These are phyloP conservation scores for Coemansia sp. DNA, from an alignment of 192 early-diverging fungal genomes.

Conservation along the genomic window DNA sequence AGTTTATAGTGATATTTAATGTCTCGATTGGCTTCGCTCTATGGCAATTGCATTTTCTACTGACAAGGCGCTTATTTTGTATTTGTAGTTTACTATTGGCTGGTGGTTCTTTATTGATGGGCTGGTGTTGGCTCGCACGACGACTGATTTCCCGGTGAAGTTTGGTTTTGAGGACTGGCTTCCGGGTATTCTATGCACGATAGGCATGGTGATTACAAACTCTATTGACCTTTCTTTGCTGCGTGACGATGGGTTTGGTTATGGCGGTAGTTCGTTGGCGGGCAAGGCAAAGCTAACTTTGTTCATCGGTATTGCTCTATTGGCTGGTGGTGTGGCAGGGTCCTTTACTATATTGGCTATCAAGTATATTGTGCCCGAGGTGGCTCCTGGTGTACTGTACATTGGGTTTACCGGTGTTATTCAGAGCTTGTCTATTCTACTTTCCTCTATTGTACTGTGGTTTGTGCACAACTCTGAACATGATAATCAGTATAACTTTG, in stretches of 20 bases:
- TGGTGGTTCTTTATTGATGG: slow-evolving; percentile 58
- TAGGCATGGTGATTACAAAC: slow-evolving; percentile 54
- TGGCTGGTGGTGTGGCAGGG: slow-evolving; percentile 52
- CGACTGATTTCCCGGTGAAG: slow-evolving; percentile 16
- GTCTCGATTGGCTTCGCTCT: too few relatives aligned
- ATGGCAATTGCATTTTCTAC: too few relatives aligned
- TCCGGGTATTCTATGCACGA: slow-evolving; percentile 47
- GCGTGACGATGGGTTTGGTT: slow-evolving; percentile 50
- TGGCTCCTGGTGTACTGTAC: slow-evolving; percentile 36
- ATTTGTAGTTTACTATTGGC: slow-evolving; percentile 38
- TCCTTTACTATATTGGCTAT: slow-evolving; percentile 50
- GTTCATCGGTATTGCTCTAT: slow-evolving; percentile 54
- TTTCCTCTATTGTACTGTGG: slow-evolving; percentile 45
- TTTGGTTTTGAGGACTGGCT: slow-evolving; percentile 53
- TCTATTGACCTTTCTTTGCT: slow-evolving; percentile 52
- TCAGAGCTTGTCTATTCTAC: slow-evolving; percentile 35
- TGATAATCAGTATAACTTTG: slow-evolving; percentile 53
- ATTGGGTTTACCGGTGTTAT: slow-evolving; percentile 50
- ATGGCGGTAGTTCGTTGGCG: slow-evolving; percentile 33
- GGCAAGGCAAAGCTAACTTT: slow-evolving; percentile 52
- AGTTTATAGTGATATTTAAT: too few relatives aligned
- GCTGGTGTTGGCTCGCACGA: slow-evolving; percentile 36
- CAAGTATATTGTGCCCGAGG: slow-evolving; percentile 51
- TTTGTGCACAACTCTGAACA: slow-evolving; percentile 52
- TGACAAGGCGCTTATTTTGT: too few relatives aligned